A percentile compares a stretch with the other conserved stretches of the same genome.
Conservation (phyloP, 805 yeast species). For the Metschnikowia picachoensis region DNA sequence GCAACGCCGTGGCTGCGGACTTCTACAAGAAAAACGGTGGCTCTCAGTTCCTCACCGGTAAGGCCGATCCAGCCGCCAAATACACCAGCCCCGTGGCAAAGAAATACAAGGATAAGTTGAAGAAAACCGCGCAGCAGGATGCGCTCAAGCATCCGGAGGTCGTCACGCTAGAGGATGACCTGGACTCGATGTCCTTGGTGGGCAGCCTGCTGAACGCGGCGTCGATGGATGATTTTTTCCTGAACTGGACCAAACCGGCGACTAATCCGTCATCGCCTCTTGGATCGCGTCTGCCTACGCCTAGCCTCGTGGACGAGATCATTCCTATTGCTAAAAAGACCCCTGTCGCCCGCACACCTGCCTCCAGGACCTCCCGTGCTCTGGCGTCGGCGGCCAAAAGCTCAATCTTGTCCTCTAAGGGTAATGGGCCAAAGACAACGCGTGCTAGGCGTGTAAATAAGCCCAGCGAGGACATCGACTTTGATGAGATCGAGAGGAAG, state of each 20-base stretch:
- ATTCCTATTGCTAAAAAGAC: slow-evolving; percentile 11
- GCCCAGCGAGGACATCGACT: slow-evolving; percentile 50
- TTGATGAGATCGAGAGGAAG: slow-evolving; percentile 63
- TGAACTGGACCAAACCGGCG: slow-evolving; percentile 85
- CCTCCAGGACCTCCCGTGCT: slow-evolving; percentile 26
- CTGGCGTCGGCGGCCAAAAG: slow-evolving; percentile 28
- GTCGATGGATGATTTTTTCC: slow-evolving; percentile 80
- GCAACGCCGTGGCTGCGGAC: slow-evolving; percentile 82
- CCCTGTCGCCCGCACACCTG: slow-evolving; percentile 22
- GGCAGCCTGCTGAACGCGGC: slow-evolving; percentile 34
- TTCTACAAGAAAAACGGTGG: slow-evolving; percentile 86
- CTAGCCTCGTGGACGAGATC: slow-evolving; percentile 37
- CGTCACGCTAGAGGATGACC: slow-evolving; percentile 83
- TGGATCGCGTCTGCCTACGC: slow-evolving; percentile 44
- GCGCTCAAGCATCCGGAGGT: slow-evolving; percentile 67
- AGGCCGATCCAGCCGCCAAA: slow-evolving; percentile 65
- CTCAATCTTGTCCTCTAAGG: slow-evolving; percentile 43
- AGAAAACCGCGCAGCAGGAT: slow-evolving; percentile 63
- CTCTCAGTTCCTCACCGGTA: slow-evolving; percentile 53
- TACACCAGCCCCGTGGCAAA: slow-evolving; percentile 79
- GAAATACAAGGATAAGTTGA: slow-evolving; percentile 76
- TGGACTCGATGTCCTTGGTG: slow-evolving; percentile 43
- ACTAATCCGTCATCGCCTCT: slow-evolving; percentile 50
- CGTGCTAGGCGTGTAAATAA: slow-evolving; percentile 50
- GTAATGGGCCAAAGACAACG: slow-evolving; percentile 52